phyloP scores from a whole-genome alignment of 1,284 basidiomycete genomes.

The Kwoniella shivajii region DNA sequence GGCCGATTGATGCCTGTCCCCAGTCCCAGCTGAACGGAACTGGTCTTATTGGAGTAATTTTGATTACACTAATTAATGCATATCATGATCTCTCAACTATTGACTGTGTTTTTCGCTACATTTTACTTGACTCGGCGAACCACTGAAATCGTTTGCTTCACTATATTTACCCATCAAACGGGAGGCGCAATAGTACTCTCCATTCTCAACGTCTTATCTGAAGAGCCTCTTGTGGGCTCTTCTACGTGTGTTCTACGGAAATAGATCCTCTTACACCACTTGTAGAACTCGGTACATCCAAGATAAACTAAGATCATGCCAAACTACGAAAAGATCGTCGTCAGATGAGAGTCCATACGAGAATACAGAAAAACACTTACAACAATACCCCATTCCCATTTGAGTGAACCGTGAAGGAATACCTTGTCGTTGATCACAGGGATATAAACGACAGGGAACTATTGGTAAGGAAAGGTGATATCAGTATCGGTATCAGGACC shows the following conservation, averaged over 20 bases:
- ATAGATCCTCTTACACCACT: constrained; percentile 41
- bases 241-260: constrained; percentile 16
- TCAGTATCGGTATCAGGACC: not conserved
- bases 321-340: constrained; percentile 20
- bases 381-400: constrained; percentile 55
- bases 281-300: constrained; percentile 42
- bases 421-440: constrained; percentile 52
- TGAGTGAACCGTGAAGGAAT: constrained; percentile 46
- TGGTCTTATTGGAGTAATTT: no score
- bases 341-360: not conserved
- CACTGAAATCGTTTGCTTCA: no score
- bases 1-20: no score
- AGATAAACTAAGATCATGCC: constrained; percentile 52
- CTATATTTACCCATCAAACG: no score
- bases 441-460: constrained; percentile 54
- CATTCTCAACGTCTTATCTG: constrained; percentile 47
- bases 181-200: constrained; percentile 41
- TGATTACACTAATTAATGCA: no score
- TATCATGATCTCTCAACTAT: no score
- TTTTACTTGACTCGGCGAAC: no score
- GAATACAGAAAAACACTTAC: constrained; percentile 15
- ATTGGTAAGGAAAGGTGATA: not conserved
- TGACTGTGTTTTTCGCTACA: no score
- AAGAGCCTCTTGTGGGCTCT: constrained; percentile 16
- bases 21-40: no score